Evolutionary conservation across 2,329 filamentous ascomycete species (phyloP), one percentile per base, ranked within the genome.

Genomic region (Colletotrichum shisoi): DNA sequence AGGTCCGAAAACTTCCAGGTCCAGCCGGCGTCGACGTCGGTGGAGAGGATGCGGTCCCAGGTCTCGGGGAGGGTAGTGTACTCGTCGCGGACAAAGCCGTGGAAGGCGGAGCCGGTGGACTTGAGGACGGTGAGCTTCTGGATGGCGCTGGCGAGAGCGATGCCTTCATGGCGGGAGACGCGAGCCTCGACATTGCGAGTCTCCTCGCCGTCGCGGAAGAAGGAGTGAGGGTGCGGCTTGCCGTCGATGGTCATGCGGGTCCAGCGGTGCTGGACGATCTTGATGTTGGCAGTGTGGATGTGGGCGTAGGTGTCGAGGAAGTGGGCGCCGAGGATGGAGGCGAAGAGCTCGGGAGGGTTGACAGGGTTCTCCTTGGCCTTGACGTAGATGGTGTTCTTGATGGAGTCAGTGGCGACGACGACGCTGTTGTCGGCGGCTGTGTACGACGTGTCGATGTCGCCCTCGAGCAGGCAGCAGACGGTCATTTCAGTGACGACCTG

Each of bases 381-480:
- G 81, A 99, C 93, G 84, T 95, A 97, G 76, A 92, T 89, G 73
- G 91, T 98, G 82, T 99, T 97, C 84, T 99, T 99, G 82, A 98
- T 96, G 31, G 93, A 94, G 80, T 99, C 95, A 69, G 95, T 99
- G 70, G 95, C 93, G 69, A 99, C 94, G 67, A 99, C 88, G 71
- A 96, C 92, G 74, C 90, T 91, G 85, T 99, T 99, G 83, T 99
- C 94, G 73, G 93, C 94, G 75, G 87, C 80, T 69, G 94, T 99
- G 85, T 97, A 99, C 71, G 92, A 96, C 70, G 74, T 87, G 62
- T 95, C 92, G 73, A 99, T 97, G 67, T 93, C 91, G 73, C 95
- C 95, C 82, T 98, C 93, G 37, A 99, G 87, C 58, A 98, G 85
- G 70, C 93, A 93, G 81, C 92, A 92, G 73, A 99, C 91, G 46